phyloP scores from a whole-genome alignment of 1,284 basidiomycete genomes.

The Mycosarcoma maydis region DNA sequence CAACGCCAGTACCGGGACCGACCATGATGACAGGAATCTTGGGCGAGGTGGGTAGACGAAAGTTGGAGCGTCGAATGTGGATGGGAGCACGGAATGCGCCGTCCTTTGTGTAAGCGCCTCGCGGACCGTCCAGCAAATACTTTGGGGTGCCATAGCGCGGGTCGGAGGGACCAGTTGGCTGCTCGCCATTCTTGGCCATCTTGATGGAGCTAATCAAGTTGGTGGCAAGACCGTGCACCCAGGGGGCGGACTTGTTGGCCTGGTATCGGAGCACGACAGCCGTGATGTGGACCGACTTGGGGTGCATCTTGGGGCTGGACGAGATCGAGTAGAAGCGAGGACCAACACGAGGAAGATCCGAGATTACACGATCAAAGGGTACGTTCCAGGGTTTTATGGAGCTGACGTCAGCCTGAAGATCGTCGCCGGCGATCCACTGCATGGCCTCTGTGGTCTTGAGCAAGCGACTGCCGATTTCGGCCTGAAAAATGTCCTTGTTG shows the following conservation, averaged over 20 bases:
- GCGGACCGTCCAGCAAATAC: constrained; percentile 88
- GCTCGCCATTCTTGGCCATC: constrained; percentile 73
- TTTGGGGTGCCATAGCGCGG: constrained; percentile 71
- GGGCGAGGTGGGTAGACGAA: constrained; percentile 94
- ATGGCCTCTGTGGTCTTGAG: constrained; percentile 91
- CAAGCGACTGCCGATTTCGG: constrained; percentile 79
- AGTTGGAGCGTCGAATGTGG: constrained; percentile 93
- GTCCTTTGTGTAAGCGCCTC: constrained; percentile 77
- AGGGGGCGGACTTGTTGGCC: constrained; percentile 37
- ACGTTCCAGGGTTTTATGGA: constrained; percentile 89
- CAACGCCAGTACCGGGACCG: constrained; percentile 95
- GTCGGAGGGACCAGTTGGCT: constrained; percentile 52
- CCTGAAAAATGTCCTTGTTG: constrained; percentile 86
- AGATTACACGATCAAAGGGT: constrained; percentile 95
- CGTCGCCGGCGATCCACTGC: constrained; percentile 82
- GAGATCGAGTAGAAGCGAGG: constrained; percentile 99
- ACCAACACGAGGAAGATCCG: constrained; percentile 88
- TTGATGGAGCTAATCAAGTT: constrained; percentile 70
- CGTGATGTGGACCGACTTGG: constrained; percentile 90
- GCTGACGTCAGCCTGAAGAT: constrained; percentile 72
- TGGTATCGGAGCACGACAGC: constrained; percentile 76
- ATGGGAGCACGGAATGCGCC: constrained; percentile 84
- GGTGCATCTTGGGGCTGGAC: constrained; percentile 89
- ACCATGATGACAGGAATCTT: constrained; percentile 99
- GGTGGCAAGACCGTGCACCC: constrained; percentile 63